Evolutionary conservation across 257 asterid species (phyloP).

Genomic region (Salvia hispanica): DNA sequence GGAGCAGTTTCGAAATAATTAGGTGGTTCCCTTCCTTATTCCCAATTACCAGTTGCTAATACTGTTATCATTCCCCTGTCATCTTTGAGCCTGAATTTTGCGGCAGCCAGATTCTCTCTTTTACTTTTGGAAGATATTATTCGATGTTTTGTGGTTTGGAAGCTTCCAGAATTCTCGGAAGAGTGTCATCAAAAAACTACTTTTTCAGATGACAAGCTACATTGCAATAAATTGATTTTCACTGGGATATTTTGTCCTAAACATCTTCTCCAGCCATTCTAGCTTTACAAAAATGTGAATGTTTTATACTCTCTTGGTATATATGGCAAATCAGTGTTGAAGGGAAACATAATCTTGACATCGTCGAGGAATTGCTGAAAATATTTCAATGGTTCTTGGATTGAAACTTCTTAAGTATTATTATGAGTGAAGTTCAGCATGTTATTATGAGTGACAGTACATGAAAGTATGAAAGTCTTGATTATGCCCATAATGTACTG

Average conservation of each 20-base stretch:
- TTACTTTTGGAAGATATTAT: slow-evolving; percentile 3
- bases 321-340: no score
- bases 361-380: no score
- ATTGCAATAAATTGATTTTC: slow-evolving; percentile 16
- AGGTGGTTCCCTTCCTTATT: slow-evolving; percentile 20
- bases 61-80: background rate
- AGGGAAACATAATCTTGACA: no score
- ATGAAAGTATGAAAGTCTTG: no score
- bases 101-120: slow-evolving; percentile 18
- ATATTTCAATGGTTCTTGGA: no score
- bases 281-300: no score
- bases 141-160: background rate
- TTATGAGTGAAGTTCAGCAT: no score
- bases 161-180: background rate
- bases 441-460: no score
- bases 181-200: slow-evolving; percentile 18
- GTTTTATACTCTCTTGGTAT: no score
- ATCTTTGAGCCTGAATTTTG: slow-evolving; percentile 31
- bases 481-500: no score
- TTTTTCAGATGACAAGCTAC: slow-evolving; percentile 3
- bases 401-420: no score
- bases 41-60: slow-evolving; percentile 10
- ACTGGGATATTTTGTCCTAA: background rate
- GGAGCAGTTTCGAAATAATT: slow-evolving; percentile 18
- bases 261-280: no score